These are phyloP conservation scores for Calonectria multiphialidica DNA, from an alignment of 2,329 filamentous ascomycete genomes.

Conservation along the genomic window DNA sequence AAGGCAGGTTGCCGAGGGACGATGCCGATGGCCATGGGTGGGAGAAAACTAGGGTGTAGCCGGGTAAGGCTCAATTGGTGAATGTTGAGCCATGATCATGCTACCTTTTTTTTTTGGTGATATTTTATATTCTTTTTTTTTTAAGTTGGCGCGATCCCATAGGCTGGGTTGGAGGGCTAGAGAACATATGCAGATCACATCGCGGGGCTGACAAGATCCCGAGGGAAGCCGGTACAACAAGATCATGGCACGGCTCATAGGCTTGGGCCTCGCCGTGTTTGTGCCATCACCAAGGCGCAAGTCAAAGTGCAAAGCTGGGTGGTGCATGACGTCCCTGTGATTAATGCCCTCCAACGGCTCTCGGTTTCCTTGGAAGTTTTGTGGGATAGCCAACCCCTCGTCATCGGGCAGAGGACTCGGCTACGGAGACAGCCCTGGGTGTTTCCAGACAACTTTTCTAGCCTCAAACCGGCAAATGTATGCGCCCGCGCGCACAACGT, in stretches of 20 bases:
- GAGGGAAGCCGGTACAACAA: not conserved
- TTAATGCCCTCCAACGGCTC: not conserved
- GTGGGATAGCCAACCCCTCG: constrained; percentile 13
- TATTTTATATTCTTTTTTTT: not conserved
- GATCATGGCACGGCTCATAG: not conserved
- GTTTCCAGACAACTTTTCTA: constrained; percentile 29
- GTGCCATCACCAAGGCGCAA: not conserved
- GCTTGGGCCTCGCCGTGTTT: constrained; percentile 1
- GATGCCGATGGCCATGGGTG: constrained; percentile 3
- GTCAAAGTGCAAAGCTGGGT: not conserved
- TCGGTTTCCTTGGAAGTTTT: not conserved
- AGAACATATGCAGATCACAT: constrained; percentile 2
- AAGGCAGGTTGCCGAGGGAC: not conserved
- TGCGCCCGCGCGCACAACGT: constrained; percentile 20
- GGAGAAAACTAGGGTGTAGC: not conserved
- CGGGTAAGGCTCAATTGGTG: not conserved
- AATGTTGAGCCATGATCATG: not conserved
- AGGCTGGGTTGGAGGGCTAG: not conserved
- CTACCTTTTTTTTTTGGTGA: not conserved
- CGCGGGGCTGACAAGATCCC: constrained; percentile 12
- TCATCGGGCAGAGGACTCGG: constrained; percentile 2
- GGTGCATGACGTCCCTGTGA: constrained; percentile 12
- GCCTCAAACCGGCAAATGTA: constrained; percentile 23
- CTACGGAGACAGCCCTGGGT: not conserved
- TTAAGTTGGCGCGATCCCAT: not conserved